A percentile compares a stretch with the other conserved stretches of the same genome.
These are phyloP conservation scores for Cercophora sp. DNA, from an alignment of 495 filamentous ascomycete genomes.

Conservation along the genomic window DNA sequence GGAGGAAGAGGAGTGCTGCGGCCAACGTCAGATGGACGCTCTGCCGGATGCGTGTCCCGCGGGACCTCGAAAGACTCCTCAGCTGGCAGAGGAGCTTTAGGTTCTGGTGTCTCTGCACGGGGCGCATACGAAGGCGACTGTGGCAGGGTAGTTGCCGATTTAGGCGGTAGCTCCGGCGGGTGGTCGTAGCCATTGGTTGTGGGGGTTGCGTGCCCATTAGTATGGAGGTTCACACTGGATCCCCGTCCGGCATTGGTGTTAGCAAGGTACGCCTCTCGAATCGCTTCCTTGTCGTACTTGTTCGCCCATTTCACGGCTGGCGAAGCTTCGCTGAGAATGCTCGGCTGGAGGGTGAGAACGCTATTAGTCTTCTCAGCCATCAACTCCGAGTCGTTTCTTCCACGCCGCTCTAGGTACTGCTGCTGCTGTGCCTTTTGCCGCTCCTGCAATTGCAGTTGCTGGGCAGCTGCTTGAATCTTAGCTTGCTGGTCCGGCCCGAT, in stretches of 20 bases:
- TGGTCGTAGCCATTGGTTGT: constrained; percentile 26
- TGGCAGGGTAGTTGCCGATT: constrained; percentile 12
- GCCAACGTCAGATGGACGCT: constrained; percentile 28
- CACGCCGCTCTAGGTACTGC: constrained; percentile 39
- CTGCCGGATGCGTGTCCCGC: constrained; percentile 33
- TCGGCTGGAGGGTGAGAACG: constrained; percentile 81
- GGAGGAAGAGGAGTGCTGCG: constrained; percentile 37
- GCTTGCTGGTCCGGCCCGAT: constrained; percentile 91
- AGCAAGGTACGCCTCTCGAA: constrained; percentile 75
- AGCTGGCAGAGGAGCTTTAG: constrained; percentile 13
- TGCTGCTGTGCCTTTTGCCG: constrained; percentile 52
- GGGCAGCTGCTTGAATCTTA: constrained; percentile 83
- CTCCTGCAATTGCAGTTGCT: constrained; percentile 63
- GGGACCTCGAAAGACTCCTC: constrained; percentile 34
- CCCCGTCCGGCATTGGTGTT: constrained; percentile 67
- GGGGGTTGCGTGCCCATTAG: constrained; percentile 24
- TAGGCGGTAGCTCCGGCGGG: constrained; percentile 34
- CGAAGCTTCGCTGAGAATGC: constrained; percentile 80
- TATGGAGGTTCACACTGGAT: constrained; percentile 21
- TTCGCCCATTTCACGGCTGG: constrained; percentile 95
- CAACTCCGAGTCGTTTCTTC: constrained; percentile 50
- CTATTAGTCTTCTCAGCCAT: constrained; percentile 79
- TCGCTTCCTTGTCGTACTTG: constrained; percentile 80
- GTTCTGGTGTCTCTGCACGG: constrained; percentile 18
- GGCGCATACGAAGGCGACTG: constrained; percentile 13